Evolutionary conservation across 139 green algal genomes (phyloP).

Genomic region (Picocystis salinarum): DNA sequence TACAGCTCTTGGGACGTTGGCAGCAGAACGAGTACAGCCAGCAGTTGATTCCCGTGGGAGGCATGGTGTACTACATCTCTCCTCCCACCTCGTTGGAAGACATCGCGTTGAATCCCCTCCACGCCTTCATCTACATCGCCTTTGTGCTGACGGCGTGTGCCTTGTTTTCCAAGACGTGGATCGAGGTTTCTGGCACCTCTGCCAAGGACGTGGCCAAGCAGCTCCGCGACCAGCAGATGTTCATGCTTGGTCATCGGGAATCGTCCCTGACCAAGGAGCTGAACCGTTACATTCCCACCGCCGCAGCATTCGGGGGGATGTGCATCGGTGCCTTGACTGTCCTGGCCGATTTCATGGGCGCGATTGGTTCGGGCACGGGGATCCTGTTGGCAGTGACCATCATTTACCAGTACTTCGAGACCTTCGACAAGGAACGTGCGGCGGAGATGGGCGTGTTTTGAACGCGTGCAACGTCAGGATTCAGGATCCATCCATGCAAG

Average conservation of each 20-base stretch:
- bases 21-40: constrained; percentile 38
- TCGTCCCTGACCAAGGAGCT: constrained; percentile 72
- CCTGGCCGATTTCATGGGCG: constrained; percentile 95
- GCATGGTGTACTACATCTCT: constrained; percentile 97
- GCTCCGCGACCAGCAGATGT: constrained; percentile 91
- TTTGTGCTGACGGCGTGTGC: constrained; percentile 97
- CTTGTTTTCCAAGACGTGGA: constrained; percentile 99
- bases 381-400: constrained; percentile 97
- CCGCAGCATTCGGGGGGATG: constrained; percentile 95
- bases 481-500: too few relatives aligned
- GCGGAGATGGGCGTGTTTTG: constrained; percentile 24
- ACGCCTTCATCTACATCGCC: constrained; percentile 89
- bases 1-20: constrained; percentile 72
- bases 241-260: constrained; percentile 70
- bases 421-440: constrained; percentile 61
- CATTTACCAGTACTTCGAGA: constrained; percentile 93
- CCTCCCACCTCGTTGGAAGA: constrained; percentile 63
- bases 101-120: constrained; percentile 78
- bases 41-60: constrained; percentile 71
- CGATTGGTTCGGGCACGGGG: constrained; percentile 78
- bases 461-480: too few relatives aligned
- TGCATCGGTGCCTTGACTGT: constrained; percentile 98
- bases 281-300: constrained; percentile 84
- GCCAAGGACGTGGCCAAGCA: constrained; percentile 91
- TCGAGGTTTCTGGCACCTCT: constrained; percentile 90